These are phyloP conservation scores for Aspergillus kassunensis DNA, from an alignment of 495 filamentous ascomycete species.

Conservation along the genomic window DNA sequence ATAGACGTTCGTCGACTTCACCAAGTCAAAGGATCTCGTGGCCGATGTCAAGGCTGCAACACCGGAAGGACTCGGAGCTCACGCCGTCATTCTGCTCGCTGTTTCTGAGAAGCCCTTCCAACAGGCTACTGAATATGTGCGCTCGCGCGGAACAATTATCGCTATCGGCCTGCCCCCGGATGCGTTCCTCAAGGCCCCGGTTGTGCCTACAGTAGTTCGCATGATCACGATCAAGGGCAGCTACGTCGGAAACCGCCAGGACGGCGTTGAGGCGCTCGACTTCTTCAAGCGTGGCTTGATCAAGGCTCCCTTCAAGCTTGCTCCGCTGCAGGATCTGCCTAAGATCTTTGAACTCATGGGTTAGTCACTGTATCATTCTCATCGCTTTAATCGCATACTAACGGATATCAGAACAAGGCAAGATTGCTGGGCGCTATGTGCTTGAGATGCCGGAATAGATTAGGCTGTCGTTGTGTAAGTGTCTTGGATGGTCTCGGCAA, in stretches of 20 bases:
- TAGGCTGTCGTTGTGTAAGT: no score
- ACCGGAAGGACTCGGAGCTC: conserved; percentile 73
- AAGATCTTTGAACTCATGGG: conserved; percentile 72
- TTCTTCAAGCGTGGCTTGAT: conserved; percentile 82
- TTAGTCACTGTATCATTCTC: conserved; percentile 17
- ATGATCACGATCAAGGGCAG: conserved; percentile 93
- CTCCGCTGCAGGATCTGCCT: conserved; percentile 71
- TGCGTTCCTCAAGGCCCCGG: conserved; percentile 74
- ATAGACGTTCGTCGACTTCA: conserved; percentile 70
- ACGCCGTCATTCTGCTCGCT: conserved; percentile 83
- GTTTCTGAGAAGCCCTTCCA: conserved; percentile 90
- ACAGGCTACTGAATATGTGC: conserved; percentile 82
- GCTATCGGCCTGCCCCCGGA: conserved; percentile 80
- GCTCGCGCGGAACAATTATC: conserved; percentile 72
- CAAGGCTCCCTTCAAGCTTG: conserved; percentile 79
- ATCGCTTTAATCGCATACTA: not conserved
- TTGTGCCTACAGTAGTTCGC: conserved; percentile 78
- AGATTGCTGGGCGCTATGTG: conserved; percentile 87
- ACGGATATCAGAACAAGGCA: conserved; percentile 48
- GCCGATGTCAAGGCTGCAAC: conserved; percentile 75
- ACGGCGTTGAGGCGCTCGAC: conserved; percentile 80
- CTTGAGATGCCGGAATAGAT: conserved; percentile 62
- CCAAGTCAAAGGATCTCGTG: conserved; percentile 67
- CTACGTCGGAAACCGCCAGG: conserved; percentile 87
- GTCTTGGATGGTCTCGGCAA: no score